Percentiles rank a stretch among this genome's conserved stretches.
Conservation (phyloP, 2,329 filamentous ascomycete species). For the Apiospora kogelbergensis region DNA sequence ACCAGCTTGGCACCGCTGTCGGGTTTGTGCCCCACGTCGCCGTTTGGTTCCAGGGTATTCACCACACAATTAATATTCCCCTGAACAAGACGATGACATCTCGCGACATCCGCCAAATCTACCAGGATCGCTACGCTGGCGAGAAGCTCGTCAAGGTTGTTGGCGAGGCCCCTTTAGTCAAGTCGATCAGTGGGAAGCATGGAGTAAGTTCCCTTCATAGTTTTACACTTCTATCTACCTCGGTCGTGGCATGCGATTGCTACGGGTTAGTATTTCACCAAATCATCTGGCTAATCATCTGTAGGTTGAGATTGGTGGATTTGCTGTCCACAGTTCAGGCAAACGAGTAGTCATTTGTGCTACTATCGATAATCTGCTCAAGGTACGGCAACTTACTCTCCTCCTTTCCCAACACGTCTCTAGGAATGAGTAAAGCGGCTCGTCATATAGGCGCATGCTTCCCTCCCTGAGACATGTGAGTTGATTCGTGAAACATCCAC, state of each 20-base stretch:
- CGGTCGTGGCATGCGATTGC: no score
- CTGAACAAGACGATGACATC: constrained; percentile 84
- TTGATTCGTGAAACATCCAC: no score
- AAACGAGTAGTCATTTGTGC: constrained; percentile 93
- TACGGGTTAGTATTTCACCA: no score
- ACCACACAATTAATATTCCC: constrained; percentile 87
- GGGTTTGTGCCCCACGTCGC: constrained; percentile 93
- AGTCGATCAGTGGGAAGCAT: constrained; percentile 80
- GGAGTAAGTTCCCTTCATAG: constrained; percentile 37
- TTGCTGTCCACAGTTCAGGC: constrained; percentile 86
- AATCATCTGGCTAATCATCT: background rate
- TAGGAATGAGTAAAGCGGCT: no score
- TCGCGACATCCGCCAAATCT: constrained; percentile 88
- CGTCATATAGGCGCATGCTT: no score
- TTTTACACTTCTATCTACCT: no score
- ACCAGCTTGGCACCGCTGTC: constrained; percentile 71
- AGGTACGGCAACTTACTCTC: constrained; percentile 45
- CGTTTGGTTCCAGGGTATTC: constrained; percentile 96
- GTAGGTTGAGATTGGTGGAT: constrained; percentile 84
- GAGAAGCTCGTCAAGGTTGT: constrained; percentile 93
- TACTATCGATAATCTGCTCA: constrained; percentile 90
- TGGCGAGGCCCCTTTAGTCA: constrained; percentile 84
- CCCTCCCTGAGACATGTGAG: no score
- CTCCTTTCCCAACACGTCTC: no score
- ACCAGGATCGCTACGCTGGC: constrained; percentile 93